phyloP scores from a whole-genome alignment of 768 basidiomycete genomes.

The Collybia sp. region DNA sequence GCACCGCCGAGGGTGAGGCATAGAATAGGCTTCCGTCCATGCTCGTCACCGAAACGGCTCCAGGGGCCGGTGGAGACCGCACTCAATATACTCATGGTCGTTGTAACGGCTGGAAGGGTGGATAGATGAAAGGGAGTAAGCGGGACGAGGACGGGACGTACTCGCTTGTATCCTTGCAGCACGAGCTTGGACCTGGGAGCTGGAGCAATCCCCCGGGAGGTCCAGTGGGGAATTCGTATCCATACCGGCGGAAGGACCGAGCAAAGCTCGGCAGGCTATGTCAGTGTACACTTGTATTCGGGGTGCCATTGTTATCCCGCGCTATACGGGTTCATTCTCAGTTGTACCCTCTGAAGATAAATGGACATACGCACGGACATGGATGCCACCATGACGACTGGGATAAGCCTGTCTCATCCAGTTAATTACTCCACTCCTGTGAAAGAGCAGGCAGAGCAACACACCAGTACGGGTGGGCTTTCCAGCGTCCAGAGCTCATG shows the following conservation, averaged over 20 bases:
- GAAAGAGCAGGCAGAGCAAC: too few species aligned
- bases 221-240: conserved; percentile 7
- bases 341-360: too few species aligned
- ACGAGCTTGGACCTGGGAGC: conserved; percentile 57
- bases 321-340: conserved; percentile 31
- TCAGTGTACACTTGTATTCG: conserved; percentile 78
- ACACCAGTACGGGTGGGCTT: conserved; percentile 43
- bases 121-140: conserved; percentile 4
- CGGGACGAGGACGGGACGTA: conserved; percentile 15
- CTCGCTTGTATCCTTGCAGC: conserved; percentile 72
- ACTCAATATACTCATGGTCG: conserved; percentile 73
- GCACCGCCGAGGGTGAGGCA: conserved; percentile 64
- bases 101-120: conserved; percentile 49
- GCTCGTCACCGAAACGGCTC: conserved; percentile 73
- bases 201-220: conserved; percentile 22
- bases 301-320: conserved; percentile 75
- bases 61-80: conserved; percentile 85
- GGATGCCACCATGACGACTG: conserved; percentile 60
- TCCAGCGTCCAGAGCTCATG: conserved; percentile 19
- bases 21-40: conserved; percentile 76
- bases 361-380: conserved; percentile 48
- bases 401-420: conserved; percentile 54
- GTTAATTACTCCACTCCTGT: too few species aligned
- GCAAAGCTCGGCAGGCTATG: conserved; percentile 61
- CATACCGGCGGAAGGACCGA: conserved; percentile 16